Base-by-base conservation (phyloP, 2,329 filamentous ascomycete species). In the Ophiosphaerella narmari region DNA sequence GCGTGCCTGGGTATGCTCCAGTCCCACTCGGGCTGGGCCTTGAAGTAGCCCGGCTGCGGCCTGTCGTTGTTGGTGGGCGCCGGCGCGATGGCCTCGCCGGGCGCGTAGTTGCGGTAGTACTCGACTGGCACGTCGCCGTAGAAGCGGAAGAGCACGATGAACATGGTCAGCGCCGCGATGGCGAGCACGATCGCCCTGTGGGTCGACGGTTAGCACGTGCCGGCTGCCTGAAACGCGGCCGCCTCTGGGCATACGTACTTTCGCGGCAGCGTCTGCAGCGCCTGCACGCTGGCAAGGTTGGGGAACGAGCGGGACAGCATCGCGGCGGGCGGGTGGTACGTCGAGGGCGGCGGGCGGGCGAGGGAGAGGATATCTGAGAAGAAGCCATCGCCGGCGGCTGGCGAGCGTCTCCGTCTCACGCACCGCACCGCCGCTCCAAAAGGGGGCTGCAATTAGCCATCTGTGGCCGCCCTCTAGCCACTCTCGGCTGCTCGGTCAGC, bases 1-100 rank as follows among this genome's bases (percentile, higher is more conserved):
- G 57, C 65, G 43, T 50, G 61, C 35, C 50, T 52, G 8, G 68
- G 65, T 12, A 69, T 61, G 21, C 55, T 48, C 56, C 67, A 70
- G 29, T 70, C 47, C 67, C 67, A 70, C 44, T 70, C 66, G 14
- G 65, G 65, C 37, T 67, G 62, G 6, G 48, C 45, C 39, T 70
- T 70, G 62, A 68, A 70, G 55, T 66, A 68, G 3, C 59, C 60
- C 2, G 60, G 57, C 47, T 70, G 66, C n/a, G 62, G 59, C 26
- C 33, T 50, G 34, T 63, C 59, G 55, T 67, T 67, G 43, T 60
- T 55, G 23, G 51, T 50, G 24, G 51, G 34, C 8, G 54, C 43
- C 12, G 59, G 58, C 5, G 52, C 11, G 16, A 60, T 49, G 7
- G 55, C 38, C 14, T 64, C 59, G 21, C 43, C 61, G 6, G 60